These are phyloP conservation scores for Suaeda aralocaspica DNA, from an alignment of 148 eudicot species.

Conservation along the genomic window DNA sequence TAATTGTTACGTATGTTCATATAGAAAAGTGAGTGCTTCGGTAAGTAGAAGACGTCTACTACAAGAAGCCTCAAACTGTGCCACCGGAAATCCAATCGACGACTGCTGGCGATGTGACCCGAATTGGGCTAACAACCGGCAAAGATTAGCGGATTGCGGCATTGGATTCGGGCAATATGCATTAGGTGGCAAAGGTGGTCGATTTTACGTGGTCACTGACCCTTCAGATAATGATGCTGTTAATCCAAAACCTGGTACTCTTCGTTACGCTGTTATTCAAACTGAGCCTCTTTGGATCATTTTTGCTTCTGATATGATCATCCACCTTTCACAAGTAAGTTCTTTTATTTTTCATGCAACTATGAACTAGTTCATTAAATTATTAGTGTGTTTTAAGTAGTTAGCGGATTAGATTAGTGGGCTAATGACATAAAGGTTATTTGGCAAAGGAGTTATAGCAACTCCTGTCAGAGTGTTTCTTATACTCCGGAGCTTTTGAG, in stretches of 20 bases:
- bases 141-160: constrained; percentile 73
- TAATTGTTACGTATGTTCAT: no score
- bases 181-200: constrained; percentile 77
- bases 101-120: constrained; percentile 96
- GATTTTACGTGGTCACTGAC: constrained; percentile 75
- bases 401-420: no score
- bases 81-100: constrained; percentile 80
- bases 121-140: constrained; percentile 70
- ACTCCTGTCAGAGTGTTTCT: no score
- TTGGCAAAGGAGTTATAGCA: no score
- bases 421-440: no score
- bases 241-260: constrained; percentile 73
- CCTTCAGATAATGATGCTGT: constrained; percentile 70
- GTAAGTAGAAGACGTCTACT: constrained; percentile 54
- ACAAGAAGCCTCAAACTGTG: constrained; percentile 38
- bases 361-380: no score
- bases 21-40: constrained; percentile 69
- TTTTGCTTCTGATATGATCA: constrained; percentile 70
- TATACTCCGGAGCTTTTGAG: no score
- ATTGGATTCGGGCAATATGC: constrained; percentile 90
- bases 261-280: constrained; percentile 77
- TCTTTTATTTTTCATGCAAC: not conserved
- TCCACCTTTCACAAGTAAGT: constrained; percentile 51
- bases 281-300: constrained; percentile 84
- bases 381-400: no score